These are phyloP conservation scores for Entophlyctis luteolus DNA, from an alignment of 192 early-diverging fungal species.

Conservation along the genomic window DNA sequence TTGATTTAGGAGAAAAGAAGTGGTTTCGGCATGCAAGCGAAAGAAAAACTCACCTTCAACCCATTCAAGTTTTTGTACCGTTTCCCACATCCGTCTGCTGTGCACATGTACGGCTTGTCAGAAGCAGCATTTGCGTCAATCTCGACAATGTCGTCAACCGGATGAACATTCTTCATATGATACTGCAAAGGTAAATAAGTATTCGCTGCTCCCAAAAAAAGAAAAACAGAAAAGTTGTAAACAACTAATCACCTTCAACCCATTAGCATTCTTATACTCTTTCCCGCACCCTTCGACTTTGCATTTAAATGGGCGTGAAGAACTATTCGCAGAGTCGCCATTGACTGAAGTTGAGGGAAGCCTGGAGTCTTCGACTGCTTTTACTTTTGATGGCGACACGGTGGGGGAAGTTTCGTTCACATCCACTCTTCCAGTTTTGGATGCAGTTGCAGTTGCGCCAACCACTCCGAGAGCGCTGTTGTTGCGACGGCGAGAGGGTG, in stretches of 20 bases:
- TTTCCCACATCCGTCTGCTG: constrained; percentile 89
- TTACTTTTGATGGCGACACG: not conserved
- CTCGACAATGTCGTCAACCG: constrained; percentile 57
- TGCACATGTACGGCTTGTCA: constrained; percentile 60
- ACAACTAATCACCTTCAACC: too few relatives aligned
- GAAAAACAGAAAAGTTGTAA: too few relatives aligned
- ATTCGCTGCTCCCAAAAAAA: too few relatives aligned
- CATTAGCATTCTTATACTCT: constrained; percentile 97
- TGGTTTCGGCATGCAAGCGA: not conserved
- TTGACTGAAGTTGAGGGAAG: not conserved
- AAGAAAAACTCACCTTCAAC: constrained; percentile 62
- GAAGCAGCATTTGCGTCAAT: constrained; percentile 60
- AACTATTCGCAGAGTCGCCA: constrained; percentile 24
- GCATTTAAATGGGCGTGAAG: constrained; percentile 88
- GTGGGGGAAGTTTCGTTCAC: not conserved
- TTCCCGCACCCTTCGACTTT: constrained; percentile 83
- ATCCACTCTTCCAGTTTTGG: not conserved
- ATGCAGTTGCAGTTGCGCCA: not conserved
- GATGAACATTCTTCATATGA: constrained; percentile 92
- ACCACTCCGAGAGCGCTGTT: not conserved
- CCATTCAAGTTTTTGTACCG: constrained; percentile 98
- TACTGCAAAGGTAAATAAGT: too few relatives aligned
- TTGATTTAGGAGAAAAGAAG: not conserved
- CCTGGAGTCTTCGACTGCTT: not conserved
- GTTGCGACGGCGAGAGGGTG: constrained; percentile 9